Conservation (phyloP, 2,329 filamentous ascomycete genomes). For the Xylaria sp. region DNA sequence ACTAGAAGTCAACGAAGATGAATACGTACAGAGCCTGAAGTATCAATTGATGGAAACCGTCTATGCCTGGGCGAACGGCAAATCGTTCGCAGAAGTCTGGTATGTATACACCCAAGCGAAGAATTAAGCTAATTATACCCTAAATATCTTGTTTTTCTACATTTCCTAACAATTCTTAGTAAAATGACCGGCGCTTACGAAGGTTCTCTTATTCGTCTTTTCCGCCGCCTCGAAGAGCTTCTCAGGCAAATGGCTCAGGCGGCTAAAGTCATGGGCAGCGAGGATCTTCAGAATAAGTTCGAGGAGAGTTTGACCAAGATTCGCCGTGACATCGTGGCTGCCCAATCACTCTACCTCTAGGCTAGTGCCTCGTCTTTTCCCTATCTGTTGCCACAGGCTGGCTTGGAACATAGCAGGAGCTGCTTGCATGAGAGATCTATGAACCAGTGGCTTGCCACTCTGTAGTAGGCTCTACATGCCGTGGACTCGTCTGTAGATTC, state of each 20-base stretch:
- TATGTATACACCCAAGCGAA: slow-evolving; percentile 56
- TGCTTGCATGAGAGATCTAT: slow-evolving; percentile 22
- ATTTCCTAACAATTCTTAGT: slow-evolving; percentile 54
- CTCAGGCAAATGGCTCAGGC: slow-evolving; percentile 95
- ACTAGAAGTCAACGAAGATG: slow-evolving; percentile 90
- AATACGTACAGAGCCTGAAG: slow-evolving; percentile 88
- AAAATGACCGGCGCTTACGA: slow-evolving; percentile 99
- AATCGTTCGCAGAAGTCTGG: slow-evolving; percentile 93
- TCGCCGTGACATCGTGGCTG: slow-evolving; percentile 90
- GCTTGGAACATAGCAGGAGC: slow-evolving; percentile 22
- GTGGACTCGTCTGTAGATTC: slow-evolving; percentile 18
- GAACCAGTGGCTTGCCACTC: slow-evolving; percentile 26
- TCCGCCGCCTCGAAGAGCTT: slow-evolving; percentile 92
- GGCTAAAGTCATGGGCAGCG: slow-evolving; percentile 96
- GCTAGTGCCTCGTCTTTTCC: background rate
- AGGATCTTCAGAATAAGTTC: slow-evolving; percentile 91
- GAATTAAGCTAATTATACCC: background rate
- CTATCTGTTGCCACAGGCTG: background rate
- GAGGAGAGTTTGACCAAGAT: slow-evolving; percentile 85
- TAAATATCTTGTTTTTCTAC: background rate
- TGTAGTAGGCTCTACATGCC: slow-evolving; percentile 23
- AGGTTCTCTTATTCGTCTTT: slow-evolving; percentile 92
- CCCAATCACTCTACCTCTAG: slow-evolving; percentile 88
- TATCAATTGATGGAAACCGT: slow-evolving; percentile 98
- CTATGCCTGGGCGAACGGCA: slow-evolving; percentile 86